Percentiles rank a stretch among this genome's conserved stretches.
Evolutionary conservation across 78 protist species (phyloP).

Genomic region (Guillardia theta): DNA sequence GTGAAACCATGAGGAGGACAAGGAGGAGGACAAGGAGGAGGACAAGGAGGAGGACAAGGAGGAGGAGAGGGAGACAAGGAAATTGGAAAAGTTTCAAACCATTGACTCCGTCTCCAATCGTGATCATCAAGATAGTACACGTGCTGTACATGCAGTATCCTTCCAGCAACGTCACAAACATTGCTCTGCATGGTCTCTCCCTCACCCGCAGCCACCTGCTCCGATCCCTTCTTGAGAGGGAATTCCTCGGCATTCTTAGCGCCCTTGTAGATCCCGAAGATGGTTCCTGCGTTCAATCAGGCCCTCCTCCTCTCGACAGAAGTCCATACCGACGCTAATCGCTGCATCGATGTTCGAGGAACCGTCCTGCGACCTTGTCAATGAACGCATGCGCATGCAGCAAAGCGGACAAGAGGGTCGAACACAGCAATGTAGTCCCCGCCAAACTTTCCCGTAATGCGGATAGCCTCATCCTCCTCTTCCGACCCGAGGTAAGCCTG

Average conservation of each 20-base stretch:
- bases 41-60: not conserved
- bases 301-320: too few species aligned
- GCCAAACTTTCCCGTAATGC: not conserved
- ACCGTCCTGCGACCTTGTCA: too few species aligned
- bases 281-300: too few species aligned
- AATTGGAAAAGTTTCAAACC: not conserved
- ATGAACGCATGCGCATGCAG: too few species aligned
- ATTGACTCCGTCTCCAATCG: conserved; percentile 50
- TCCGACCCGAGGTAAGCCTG: conserved; percentile 43
- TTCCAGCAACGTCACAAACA: conserved; percentile 36
- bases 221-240: not conserved
- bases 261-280: conserved; percentile 75
- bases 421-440: conserved; percentile 33
- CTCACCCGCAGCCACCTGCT: not conserved
- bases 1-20: not conserved
- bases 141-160: conserved; percentile 79
- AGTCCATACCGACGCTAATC: conserved; percentile 74
- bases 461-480: conserved; percentile 52
- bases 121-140: conserved; percentile 64
- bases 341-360: conserved; percentile 62
- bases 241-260: not conserved
- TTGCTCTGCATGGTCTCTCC: not conserved
- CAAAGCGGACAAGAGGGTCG: conserved; percentile 46
- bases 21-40: not conserved
- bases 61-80: not conserved